phyloP scores from a whole-genome alignment of 148 eudicot genomes.

The Chenopodium quinoa region DNA sequence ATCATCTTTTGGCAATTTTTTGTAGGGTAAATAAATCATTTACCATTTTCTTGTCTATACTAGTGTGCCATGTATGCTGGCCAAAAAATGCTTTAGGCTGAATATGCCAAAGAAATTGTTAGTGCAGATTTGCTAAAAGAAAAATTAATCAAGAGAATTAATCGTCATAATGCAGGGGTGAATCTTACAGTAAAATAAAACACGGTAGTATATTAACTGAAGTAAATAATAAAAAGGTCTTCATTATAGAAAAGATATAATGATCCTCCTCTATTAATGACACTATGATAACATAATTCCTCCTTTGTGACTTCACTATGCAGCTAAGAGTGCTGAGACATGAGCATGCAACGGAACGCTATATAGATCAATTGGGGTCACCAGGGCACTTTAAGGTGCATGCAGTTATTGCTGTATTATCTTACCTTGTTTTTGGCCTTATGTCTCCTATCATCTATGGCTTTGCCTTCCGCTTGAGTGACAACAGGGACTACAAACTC shows the following conservation, averaged over 20 bases:
- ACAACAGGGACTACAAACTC: slow-evolving; percentile 58
- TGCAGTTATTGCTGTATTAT: slow-evolving; percentile 35
- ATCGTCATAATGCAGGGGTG: background rate
- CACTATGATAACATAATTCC: background rate
- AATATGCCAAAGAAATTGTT: no score
- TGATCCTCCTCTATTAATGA: background rate
- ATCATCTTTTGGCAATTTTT: no score
- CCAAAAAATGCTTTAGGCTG: background rate
- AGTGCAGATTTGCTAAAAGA: background rate
- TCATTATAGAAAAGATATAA: no score
- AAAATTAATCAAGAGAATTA: background rate
- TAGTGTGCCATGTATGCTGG: background rate
- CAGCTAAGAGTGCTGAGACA: slow-evolving; percentile 54
- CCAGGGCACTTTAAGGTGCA: slow-evolving; percentile 39
- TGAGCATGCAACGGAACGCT: slow-evolving; percentile 30
- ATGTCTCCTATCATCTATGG: slow-evolving; percentile 59
- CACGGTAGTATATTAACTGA: background rate
- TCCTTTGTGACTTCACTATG: background rate
- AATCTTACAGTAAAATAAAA: background rate
- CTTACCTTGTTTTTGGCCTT: slow-evolving; percentile 43
- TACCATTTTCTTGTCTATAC: background rate
- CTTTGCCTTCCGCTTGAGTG: slow-evolving; percentile 57
- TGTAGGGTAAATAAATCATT: background rate
- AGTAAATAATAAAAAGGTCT: no score
- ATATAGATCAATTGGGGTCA: slow-evolving; percentile 31